Percentiles rank a stretch among this genome's conserved stretches.
phyloP scores from a whole-genome alignment of 2,329 filamentous ascomycete genomes.

The Aspergillus tamarii region DNA sequence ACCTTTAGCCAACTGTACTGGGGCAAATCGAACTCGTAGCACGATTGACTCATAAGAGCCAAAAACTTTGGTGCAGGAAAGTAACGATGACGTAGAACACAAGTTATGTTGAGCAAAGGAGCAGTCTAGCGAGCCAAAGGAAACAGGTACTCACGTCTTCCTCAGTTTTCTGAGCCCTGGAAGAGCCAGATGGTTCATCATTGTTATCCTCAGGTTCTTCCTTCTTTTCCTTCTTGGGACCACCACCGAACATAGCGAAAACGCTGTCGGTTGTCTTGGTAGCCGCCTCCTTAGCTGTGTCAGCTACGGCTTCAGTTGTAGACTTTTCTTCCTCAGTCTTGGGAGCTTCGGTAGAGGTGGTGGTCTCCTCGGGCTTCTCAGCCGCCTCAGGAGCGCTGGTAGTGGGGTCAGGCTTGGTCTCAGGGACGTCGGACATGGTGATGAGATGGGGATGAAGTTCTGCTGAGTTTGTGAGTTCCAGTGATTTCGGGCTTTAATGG shows the following conservation, averaged over 20 bases:
- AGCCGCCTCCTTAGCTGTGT: conserved; percentile 42
- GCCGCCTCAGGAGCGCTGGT: conserved; percentile 37
- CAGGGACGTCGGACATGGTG: conserved; percentile 48
- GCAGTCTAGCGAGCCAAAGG: not conserved
- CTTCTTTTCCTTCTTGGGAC: conserved; percentile 96
- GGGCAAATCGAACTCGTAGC: not conserved
- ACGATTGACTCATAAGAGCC: not conserved
- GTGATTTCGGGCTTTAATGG: not conserved
- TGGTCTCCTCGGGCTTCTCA: conserved; percentile 21
- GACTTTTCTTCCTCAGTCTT: conserved; percentile 29
- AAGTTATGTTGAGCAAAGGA: too few relatives aligned
- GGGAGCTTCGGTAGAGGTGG: conserved; percentile 4
- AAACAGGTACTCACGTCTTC: conserved; percentile 56
- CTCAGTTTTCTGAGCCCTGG: conserved; percentile 73
- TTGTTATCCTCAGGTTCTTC: conserved; percentile 73
- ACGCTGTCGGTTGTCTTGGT: conserved; percentile 60
- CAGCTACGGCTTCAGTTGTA: conserved; percentile 36
- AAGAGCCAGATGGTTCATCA: conserved; percentile 85
- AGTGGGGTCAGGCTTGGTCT: conserved; percentile 49
- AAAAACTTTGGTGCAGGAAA: not conserved
- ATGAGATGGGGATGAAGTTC: conserved; percentile 14
- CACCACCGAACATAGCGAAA: conserved; percentile 98
- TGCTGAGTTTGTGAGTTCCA: conserved; percentile 10
- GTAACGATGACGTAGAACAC: not conserved
- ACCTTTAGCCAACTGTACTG: conserved; percentile 10